Evolutionary conservation across 768 basidiomycete species (phyloP), one percentile per base, ranked within the genome.

Genomic region (Podaxis sp.): DNA sequence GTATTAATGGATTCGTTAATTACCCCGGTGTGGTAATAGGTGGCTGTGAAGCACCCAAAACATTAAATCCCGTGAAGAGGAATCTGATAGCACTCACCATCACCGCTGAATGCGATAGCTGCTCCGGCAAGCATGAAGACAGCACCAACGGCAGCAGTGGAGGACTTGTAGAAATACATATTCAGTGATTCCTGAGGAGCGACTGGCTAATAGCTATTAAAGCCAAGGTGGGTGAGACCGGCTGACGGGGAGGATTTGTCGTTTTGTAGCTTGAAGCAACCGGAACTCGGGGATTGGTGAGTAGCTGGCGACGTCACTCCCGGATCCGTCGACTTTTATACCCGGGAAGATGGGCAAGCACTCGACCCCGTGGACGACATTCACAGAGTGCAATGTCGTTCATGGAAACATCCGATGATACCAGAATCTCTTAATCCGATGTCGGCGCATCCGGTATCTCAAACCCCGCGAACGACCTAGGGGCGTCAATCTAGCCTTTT

Each of bases 21-120:
- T 61, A 70, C 69, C 40, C 67, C 69, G 28, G 67, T 63, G 23
- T 50, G 47, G 47, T 67, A 70, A 53, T 55, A 70, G 18, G 67
- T 67, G 18, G 69, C 69, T 70, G 58, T 38, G 44, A 53, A 51
- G 10, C 53, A 47, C 13, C 27, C 54, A 37, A 38, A 47, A 25
- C 36, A 56, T 50, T 44, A n/a, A 16, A 9, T 2, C n/a, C 1
- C n/a, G 3, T 25, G 18, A 28, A 37, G 21, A 13, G 16, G 18
- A 14, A 32, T 7, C 16, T 38, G 21, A 18, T 9, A 50, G 14
- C 28, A 38, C 66, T 7, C 55, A 68, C 67, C 67, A 52, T 67
- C 64, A 21, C 67, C 67, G 28, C 32, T 32, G 52, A 62, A 61
- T 3, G 65, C 61, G n/a, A 23, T 27, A 16, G 48, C 61, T 7